These are phyloP conservation scores for Camillea tinctor DNA, from an alignment of 2,329 filamentous ascomycete genomes.

Conservation along the genomic window DNA sequence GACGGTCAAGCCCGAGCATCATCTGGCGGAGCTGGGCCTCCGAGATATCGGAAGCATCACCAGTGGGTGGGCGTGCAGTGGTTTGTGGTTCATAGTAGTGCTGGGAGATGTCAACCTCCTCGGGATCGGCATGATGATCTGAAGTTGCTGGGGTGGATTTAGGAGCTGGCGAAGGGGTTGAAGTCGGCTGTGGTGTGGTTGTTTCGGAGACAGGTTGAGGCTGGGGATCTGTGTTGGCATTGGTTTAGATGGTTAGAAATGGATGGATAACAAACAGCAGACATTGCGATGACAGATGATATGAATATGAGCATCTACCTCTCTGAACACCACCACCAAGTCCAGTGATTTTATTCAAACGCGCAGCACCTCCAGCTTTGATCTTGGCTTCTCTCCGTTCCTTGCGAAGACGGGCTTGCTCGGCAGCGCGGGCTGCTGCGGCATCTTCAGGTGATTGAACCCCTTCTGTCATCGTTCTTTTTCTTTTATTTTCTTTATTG, in stretches of 20 bases:
- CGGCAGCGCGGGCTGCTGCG: slow-evolving; percentile 52
- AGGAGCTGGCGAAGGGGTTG: slow-evolving; percentile 24
- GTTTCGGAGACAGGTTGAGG: slow-evolving; percentile 33
- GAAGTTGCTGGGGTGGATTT: slow-evolving; percentile 26
- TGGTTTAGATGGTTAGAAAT: not conserved
- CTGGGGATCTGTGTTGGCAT: slow-evolving; percentile 31
- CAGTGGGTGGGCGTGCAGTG: slow-evolving; percentile 39
- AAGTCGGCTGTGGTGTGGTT: slow-evolving; percentile 26
- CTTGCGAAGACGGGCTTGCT: slow-evolving; percentile 73
- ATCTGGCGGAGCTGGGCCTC: slow-evolving; percentile 64
- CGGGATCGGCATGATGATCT: slow-evolving; percentile 59
- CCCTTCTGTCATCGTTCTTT: slow-evolving; percentile 28
- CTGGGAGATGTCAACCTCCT: slow-evolving; percentile 76
- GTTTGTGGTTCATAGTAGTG: slow-evolving; percentile 63
- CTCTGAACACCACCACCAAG: slow-evolving; percentile 58
- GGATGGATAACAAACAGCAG: too few species aligned
- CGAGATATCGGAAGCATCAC: slow-evolving; percentile 40
- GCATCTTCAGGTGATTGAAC: slow-evolving; percentile 41
- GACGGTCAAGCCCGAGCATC: slow-evolving; percentile 57
- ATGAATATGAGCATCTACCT: too few species aligned
- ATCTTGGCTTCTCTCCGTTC: slow-evolving; percentile 80
- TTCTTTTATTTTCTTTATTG: not conserved
- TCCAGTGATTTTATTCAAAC: slow-evolving; percentile 74
- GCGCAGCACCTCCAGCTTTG: slow-evolving; percentile 64
- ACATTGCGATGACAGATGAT: slow-evolving; percentile 6